Evolutionary conservation across 225 moss, liverwort and hornwort species (phyloP), one percentile per base, ranked within the genome.

Genomic region (Bryum argenteum): DNA sequence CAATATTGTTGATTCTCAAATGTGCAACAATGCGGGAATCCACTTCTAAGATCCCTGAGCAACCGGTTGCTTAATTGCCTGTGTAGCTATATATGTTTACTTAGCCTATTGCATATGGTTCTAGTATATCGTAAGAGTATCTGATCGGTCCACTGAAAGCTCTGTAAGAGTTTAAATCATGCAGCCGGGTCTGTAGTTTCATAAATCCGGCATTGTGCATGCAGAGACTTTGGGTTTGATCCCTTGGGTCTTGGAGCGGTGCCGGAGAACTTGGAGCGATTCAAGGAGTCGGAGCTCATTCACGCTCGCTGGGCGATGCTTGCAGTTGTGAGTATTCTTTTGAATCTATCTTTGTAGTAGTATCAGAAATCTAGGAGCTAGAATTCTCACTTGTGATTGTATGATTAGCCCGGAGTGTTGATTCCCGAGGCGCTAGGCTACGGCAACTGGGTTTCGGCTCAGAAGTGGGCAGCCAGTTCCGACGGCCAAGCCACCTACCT

Each of bases 171-270:
- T 26, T 26, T 26, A 26, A 2, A 2, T 26, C 4, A 26, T 2
- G 26, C 26, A 26, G 4, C 4, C 4, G 4, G 26, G 4, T 26
- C n/a, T n/a, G n/a, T n/a, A n/a, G n/a, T n/a, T n/a, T n/a, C n/a
- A n/a, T n/a, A n/a, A n/a, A n/a, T n/a, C n/a, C n/a, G n/a, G n/a
- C n/a, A n/a, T n/a, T n/a, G n/a, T n/a, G n/a, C n/a, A n/a, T 68
- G 78, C 95, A 95, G 95, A 58, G 96, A 96, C 47, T 96, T 96
- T 42, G 93, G 96, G 6, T 96, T 96, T 26, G 96, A 96, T 63
- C 93, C 96, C 43, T 78, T 96, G 75, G 96, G 96, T 40, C 73
- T 96, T 7, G 96, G 91, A 66, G 91, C 74, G 39, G 82, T 91
- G 26, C 96, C 91, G 1, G 96, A 91, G 80, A 96, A 96, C 26